A percentile compares a stretch with the other conserved stretches of the same genome.
Evolutionary conservation across 2,329 filamentous ascomycete genomes (phyloP).

Genomic region (Teratosphaeria epicoccoides): DNA sequence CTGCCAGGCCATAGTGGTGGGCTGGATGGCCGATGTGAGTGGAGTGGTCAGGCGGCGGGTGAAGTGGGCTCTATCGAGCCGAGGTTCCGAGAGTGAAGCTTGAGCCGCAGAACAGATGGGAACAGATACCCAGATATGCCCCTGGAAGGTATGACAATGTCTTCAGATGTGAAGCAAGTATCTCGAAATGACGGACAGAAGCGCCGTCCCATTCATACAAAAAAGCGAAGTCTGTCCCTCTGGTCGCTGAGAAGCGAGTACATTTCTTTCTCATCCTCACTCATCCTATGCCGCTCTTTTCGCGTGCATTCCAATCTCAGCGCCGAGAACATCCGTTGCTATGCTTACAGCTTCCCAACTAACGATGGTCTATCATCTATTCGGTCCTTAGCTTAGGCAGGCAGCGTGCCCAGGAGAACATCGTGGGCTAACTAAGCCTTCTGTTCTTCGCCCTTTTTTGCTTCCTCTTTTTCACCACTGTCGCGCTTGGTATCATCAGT

Average conservation of each 20-base stretch:
- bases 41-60: background rate
- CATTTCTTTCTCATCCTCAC: too few relatives aligned
- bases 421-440: background rate
- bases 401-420: background rate
- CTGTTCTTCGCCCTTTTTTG: background rate
- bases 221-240: too few relatives aligned
- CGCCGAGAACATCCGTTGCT: too few relatives aligned
- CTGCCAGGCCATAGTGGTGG: constrained; percentile 11
- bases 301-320: too few relatives aligned
- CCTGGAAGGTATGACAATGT: too few relatives aligned
- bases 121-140: too few relatives aligned
- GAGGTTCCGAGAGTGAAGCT: background rate
- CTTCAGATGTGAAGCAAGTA: too few relatives aligned
- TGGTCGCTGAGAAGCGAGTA: too few relatives aligned
- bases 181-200: too few relatives aligned
- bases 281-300: too few relatives aligned
- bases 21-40: background rate
- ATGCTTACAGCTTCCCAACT: background rate
- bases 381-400: background rate
- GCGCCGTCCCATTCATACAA: too few relatives aligned
- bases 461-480: background rate
- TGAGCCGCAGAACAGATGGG: background rate
- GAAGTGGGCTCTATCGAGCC: background rate
- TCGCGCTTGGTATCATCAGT: background rate
- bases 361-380: background rate